Base-by-base conservation (phyloP, 495 filamentous ascomycete species). In the Astrocystis sublimbata region DNA sequence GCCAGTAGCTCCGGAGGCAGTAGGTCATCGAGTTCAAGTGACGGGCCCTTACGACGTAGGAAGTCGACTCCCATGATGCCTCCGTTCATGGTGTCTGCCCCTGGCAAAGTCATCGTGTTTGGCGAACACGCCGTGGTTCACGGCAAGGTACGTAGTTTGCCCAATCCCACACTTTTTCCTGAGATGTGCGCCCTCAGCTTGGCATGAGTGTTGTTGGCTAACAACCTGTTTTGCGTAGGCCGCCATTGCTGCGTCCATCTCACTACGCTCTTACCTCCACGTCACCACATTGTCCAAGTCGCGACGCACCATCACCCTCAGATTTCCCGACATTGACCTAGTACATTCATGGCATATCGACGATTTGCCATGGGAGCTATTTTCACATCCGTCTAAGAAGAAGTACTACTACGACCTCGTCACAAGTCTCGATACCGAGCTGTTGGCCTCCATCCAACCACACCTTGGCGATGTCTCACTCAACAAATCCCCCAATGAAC, bases 71-170 rank as follows among this genome's bases (percentile, higher is more conserved):
- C 83, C 9, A 84, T 85, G 83, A 79, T 92, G 78, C 92, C 93
- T 5, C 78, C 93, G 45, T 98, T 98, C 65, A 96, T 98, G 90
- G 93, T 97, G 58, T 98, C 94, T 6, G 93, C 94, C 13, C 94
- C 94, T 12, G 94, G 93, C 33, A 98, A 98, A 75, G 93, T 96
- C 68, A 98, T 98, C 71, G 91, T 97, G 17, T 97, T 89, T 75
- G 94, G 94, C 56, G 94, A 98, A 72, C 94, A 98, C 79, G 91
- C 94, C 10, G 94, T 97, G 2, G 94, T 98, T 9, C 85, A 98
- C 70, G 94, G 94, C 70, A 97, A 96, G 82, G 87, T 89, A 68
- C 60, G 75, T 64, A 28, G 8, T 23, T 38, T 8, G 21, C 4
- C n/a, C 36, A 47, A 51, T n/a, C 13, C 26, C 0, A 6, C 24